Base-by-base conservation (phyloP, 164 flowering plant genomes). In the Dillenia turbinata region DNA sequence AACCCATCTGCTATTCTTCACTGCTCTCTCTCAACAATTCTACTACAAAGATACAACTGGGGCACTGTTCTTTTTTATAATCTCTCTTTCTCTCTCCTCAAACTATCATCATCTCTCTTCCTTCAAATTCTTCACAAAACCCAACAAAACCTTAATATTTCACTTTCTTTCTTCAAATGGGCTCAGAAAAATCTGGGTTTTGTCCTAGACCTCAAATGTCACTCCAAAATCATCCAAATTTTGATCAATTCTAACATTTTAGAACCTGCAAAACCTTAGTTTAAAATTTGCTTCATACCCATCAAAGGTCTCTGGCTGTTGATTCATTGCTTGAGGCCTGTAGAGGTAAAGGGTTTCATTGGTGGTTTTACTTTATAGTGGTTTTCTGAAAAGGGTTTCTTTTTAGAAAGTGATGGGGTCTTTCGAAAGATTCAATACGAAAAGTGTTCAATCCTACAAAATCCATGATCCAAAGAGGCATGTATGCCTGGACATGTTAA, bases 121-220 rank as follows among this genome's bases (percentile, higher is more conserved):
- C 69, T 72, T 72, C 81, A 78, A 64, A 73, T 90, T 71, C 83
- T 86, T 59, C 52, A 15, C 9, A 83, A 67, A 47, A 79, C 83
- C 73, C 70, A 77, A 65, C 10, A 60, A 17, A 53, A 77, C 69
- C 90, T 95, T 1, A 68, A 85, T 76, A 64, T 80, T 61, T 74
- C 83, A 47, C 71, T 85, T 17, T 10, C 40, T 43, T 90, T 88
- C 87, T 86, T 86, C 88, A 72, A 79, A 24, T 88, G 86, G 86
- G 81, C 77, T 9, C 76, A 62, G 69, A 61, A 75, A 10, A 69
- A 72, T 60, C 65, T 83, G 1, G 67, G 70, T 16, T 84, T 85
- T 54, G 59, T 71, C 22, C 89, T 90, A 4, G 83, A 83, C 69
- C 66, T 81, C 67, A 70, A 67, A 53, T 66, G 82, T 65, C 80